A percentile compares a stretch with the other conserved stretches of the same genome.
These are phyloP conservation scores for Herpotrichia juniperi DNA, from an alignment of 2,329 filamentous ascomycete species.

Conservation along the genomic window DNA sequence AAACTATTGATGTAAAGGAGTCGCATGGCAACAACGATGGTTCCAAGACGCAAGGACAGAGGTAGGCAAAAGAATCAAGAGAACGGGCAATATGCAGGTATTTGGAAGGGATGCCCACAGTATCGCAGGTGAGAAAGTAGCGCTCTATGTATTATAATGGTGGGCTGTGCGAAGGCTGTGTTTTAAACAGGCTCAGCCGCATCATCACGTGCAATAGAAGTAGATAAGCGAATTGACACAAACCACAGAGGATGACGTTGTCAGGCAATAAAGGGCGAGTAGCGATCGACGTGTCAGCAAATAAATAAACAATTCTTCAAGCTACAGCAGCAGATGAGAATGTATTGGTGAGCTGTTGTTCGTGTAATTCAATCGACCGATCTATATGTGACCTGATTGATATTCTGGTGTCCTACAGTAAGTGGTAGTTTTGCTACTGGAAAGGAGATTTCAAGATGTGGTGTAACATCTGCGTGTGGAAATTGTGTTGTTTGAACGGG, in stretches of 20 bases:
- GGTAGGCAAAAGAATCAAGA: conserved; percentile 3
- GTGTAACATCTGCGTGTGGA: too few species aligned
- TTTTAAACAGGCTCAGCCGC: not conserved
- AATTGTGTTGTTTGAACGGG: too few species aligned
- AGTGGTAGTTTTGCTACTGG: too few species aligned
- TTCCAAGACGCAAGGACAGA: conserved; percentile 5
- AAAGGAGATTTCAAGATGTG: too few species aligned
- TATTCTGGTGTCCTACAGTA: too few species aligned
- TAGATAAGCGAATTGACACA: not conserved
- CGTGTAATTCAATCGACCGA: too few species aligned
- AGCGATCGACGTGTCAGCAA: not conserved
- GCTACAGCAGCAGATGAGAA: not conserved
- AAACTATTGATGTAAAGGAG: conserved; percentile 12
- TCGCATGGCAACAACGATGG: conserved; percentile 7
- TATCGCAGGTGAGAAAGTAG: conserved; percentile 3
- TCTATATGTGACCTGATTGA: too few species aligned
- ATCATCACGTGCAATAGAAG: conserved; percentile 3
- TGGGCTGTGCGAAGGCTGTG: not conserved
- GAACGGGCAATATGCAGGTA: not conserved
- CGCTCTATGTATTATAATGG: conserved; percentile 3
- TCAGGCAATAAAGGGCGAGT: not conserved
- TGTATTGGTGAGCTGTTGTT: too few species aligned
- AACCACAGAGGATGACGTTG: not conserved
- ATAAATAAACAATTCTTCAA: not conserved
- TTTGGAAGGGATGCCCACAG: not conserved